Base-by-base conservation (phyloP, 441 rosid genomes). In the Metrosideros polymorpha region DNA sequence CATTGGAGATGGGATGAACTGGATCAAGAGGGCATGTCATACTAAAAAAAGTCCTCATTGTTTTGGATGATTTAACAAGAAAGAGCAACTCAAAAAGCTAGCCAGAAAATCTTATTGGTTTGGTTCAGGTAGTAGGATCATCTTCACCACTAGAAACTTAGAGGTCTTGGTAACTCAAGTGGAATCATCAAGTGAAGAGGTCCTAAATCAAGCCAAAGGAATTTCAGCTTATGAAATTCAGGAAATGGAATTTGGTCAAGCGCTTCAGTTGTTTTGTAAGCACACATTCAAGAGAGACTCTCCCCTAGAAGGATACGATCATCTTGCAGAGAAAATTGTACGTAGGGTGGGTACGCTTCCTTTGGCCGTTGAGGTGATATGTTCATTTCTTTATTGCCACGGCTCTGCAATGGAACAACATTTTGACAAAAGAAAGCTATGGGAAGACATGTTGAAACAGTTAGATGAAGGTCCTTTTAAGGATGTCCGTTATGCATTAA, bases 161-260 rank as follows among this genome's bases (percentile, higher is more conserved):
- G 1, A 17, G 1, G 0, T 63, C 25, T 4, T 63, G 43, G 0
- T 0, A 0, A 32, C 7, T 32, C 43, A 4, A 63, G 22, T 8
- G 24, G 17, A 30, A 30, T 8, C 24, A 63, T 12, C 42, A 3
- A 0, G 1, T 30, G 3, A 61, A 17, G 76, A 18, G 22, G 22
- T 14, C 39, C 12, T 0, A 59, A 3, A 59, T 9, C 71, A 9
- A 32, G 9, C 12, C 10, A 15, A 61, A 9, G 0, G 43, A 8
- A 63, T 4, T 63, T 19, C 7, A 7, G 12, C 0, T 32, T 18
- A 63, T 63, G 76, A 63, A 63, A 13, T 2, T 32, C 7, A 1
- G 2, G 0, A 2, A 18, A 6, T 19, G 76, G 0, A 17, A 4
- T 32, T 0, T 0, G 0, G 0, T 56, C 43, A 0, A 63, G 76